Percentiles rank a stretch among this genome's conserved stretches.
phyloP scores from a whole-genome alignment of 805 yeast species.

The Myxozyma nipponensis region DNA sequence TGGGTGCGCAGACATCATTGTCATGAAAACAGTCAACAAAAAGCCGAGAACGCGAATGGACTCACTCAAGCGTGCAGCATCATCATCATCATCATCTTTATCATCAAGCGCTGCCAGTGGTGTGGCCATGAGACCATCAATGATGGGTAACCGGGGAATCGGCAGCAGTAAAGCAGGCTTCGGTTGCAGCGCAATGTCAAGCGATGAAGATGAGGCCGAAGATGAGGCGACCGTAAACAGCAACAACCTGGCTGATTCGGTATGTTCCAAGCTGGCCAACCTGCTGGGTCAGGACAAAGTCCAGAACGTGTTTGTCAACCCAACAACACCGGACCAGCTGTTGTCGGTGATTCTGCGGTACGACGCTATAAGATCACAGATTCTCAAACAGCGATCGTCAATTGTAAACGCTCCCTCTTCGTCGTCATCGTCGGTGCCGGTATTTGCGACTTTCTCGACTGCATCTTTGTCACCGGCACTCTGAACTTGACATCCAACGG shows the following conservation, averaged over 20 bases:
- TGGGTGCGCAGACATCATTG: constrained; percentile 18
- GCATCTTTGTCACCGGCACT: too few species aligned
- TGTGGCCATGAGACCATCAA: constrained; percentile 2
- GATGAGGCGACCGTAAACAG: not conserved
- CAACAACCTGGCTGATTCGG: constrained; percentile 8
- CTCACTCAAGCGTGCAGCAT: constrained; percentile 4
- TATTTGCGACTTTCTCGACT: too few species aligned
- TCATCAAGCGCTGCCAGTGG: not conserved
- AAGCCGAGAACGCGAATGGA: constrained; percentile 19
- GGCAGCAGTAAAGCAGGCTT: not conserved
- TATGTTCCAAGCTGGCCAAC: not conserved
- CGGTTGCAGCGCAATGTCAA: not conserved
- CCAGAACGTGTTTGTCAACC: constrained; percentile 17
- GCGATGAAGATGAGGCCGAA: not conserved
- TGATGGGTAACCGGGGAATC: not conserved
- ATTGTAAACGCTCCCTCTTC: too few species aligned
- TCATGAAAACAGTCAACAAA: constrained; percentile 5
- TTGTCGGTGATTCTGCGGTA: constrained; percentile 16
- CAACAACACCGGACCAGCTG: constrained; percentile 13
- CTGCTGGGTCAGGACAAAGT: constrained; percentile 2
- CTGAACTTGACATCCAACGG: too few species aligned
- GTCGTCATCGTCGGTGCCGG: too few species aligned
- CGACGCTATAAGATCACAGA: constrained; percentile 8
- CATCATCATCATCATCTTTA: not conserved
- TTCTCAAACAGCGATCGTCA: not conserved